Conservation (phyloP, 1,139 yeast genomes). For the Meyerozyma carpophila region DNA sequence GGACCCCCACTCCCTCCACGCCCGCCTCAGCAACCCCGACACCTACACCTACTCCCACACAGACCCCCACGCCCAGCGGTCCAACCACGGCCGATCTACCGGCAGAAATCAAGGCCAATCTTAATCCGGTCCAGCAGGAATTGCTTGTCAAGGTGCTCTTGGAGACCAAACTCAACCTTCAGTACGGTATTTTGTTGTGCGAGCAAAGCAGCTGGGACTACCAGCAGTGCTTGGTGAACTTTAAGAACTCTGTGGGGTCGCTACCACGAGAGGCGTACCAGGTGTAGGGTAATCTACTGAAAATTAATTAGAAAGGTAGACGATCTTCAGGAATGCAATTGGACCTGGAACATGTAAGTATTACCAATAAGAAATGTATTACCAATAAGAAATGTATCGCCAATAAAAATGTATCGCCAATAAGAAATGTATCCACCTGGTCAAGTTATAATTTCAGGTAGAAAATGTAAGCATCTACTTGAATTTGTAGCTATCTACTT, state of each 20-base stretch:
- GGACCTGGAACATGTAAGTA: too few species aligned
- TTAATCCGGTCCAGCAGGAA: conserved; percentile 58
- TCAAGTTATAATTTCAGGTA: too few species aligned
- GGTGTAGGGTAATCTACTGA: background rate
- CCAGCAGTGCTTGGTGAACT: conserved; percentile 63
- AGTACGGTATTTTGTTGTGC: conserved; percentile 77
- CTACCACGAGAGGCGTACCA: conserved; percentile 40
- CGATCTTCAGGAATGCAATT: too few species aligned
- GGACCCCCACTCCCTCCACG: conserved; percentile 27
- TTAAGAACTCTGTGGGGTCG: conserved; percentile 53
- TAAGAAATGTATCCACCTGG: too few species aligned
- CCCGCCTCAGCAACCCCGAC: conserved; percentile 17
- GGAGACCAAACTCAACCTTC: conserved; percentile 72
- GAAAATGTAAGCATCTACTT: too few species aligned
- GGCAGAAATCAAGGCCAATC: conserved; percentile 47
- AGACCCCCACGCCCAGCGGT: conserved; percentile 1
- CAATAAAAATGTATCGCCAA: too few species aligned
- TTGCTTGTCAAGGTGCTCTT: conserved; percentile 58
- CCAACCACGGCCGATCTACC: conserved; percentile 38
- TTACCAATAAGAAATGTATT: too few species aligned
- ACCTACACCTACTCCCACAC: conserved; percentile 2
- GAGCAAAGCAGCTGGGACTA: conserved; percentile 88
- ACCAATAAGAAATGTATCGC: too few species aligned
- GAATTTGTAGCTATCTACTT: too few species aligned
- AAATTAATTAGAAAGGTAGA: conserved; percentile 1